Conservation (phyloP, 176 grass and related monocot genomes). For the Saccharum officinarum region DNA sequence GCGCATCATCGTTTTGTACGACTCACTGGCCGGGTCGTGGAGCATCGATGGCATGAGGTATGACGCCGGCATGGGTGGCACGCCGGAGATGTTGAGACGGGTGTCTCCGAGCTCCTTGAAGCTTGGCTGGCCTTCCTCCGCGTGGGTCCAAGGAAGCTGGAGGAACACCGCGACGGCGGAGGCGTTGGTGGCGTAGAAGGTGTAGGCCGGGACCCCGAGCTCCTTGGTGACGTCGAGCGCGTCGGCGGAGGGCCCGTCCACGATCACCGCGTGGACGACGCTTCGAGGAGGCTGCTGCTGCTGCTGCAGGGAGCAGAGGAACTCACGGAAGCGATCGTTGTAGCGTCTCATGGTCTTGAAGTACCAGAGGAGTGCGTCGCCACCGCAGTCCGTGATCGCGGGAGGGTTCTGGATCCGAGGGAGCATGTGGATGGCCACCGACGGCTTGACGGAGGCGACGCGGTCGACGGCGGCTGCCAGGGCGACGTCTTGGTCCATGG, state of each 20-base stretch:
- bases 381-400: background rate
- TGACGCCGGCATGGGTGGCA: conserved; percentile 38
- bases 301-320: conserved; percentile 30
- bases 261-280: background rate
- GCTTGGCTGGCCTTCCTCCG: background rate
- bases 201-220: conserved; percentile 11
- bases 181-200: conserved; percentile 17
- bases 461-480: conserved; percentile 28
- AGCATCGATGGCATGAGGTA: background rate
- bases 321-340: conserved; percentile 25
- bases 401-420: background rate
- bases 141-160: no score
- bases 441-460: conserved; percentile 24
- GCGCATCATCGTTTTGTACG: background rate
- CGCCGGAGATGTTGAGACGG: conserved; percentile 27
- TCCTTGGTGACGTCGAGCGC: conserved; percentile 28
- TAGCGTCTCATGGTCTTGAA: conserved; percentile 6
- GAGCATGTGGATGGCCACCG: conserved; percentile 38
- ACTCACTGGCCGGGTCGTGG: conserved; percentile 3
- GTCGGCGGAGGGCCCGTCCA: background rate
- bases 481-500: background rate
- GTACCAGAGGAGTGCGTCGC: background rate
- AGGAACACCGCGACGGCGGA: background rate
- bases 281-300: no score
- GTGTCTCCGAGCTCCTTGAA: conserved; percentile 44